These are phyloP conservation scores for Hyaloscypha hepaticicola DNA, from an alignment of 495 filamentous ascomycete genomes.

Conservation along the genomic window DNA sequence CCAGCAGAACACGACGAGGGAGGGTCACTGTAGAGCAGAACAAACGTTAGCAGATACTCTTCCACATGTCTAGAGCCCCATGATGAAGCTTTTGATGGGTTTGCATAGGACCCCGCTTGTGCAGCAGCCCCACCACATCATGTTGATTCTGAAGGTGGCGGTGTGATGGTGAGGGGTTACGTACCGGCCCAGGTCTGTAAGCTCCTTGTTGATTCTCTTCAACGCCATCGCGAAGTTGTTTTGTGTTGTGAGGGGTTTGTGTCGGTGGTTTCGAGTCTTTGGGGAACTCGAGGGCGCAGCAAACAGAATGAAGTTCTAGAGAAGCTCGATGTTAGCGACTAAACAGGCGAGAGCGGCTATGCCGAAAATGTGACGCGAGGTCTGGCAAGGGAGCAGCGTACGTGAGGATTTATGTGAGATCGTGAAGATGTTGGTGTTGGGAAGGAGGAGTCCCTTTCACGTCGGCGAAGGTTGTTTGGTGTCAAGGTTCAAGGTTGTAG, in stretches of 20 bases:
- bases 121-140: constrained; percentile 28
- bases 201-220: constrained; percentile 99
- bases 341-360: constrained; percentile 24
- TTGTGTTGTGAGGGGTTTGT: constrained; percentile 22
- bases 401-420: constrained; percentile 14
- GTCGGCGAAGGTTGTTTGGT: constrained; percentile 9
- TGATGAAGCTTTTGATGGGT: constrained; percentile 28
- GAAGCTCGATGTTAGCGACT: constrained; percentile 27
- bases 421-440: constrained; percentile 15
- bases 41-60: constrained; percentile 40
- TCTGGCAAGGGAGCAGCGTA: constrained; percentile 7
- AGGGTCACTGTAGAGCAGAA: constrained; percentile 68
- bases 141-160: constrained; percentile 17
- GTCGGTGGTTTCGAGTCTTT: constrained; percentile 24
- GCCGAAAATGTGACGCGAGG: constrained; percentile 9
- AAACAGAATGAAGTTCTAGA: constrained; percentile 23
- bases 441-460: constrained; percentile 8
- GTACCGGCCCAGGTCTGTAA: constrained; percentile 98
- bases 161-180: constrained; percentile 33
- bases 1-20: constrained; percentile 98
- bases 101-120: constrained; percentile 30
- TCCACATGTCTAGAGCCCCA: not conserved
- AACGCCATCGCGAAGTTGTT: constrained; percentile 76
- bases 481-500: not conserved
- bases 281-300: constrained; percentile 22